phyloP scores from a whole-genome alignment of 257 asterid species.

The Solanum arcanum region DNA sequence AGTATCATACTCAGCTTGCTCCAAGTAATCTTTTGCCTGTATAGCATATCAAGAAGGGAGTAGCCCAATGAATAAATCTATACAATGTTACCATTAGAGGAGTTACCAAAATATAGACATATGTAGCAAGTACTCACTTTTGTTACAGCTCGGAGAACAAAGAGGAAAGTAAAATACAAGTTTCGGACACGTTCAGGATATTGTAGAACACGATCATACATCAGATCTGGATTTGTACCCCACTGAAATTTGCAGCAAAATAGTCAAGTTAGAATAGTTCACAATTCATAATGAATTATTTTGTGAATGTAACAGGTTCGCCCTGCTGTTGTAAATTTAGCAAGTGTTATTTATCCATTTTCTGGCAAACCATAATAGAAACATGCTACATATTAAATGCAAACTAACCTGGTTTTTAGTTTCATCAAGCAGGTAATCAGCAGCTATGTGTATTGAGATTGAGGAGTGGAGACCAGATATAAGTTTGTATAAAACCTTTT shows the following conservation, averaged over 20 bases:
- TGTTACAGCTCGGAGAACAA: constrained; percentile 91
- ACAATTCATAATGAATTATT: neutral
- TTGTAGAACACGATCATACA: constrained; percentile 75
- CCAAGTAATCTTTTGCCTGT: constrained; percentile 81
- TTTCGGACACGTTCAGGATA: constrained; percentile 87
- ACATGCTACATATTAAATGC: neutral
- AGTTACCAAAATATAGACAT: neutral
- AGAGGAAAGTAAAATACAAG: constrained; percentile 85
- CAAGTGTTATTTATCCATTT: neutral
- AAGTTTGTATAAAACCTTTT: constrained; percentile 69
- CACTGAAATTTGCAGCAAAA: constrained; percentile 47
- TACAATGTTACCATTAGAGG: neutral
- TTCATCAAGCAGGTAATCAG: constrained; percentile 87
- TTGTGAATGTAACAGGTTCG: neutral
- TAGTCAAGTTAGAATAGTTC: constrained; percentile 1
- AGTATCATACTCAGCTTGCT: constrained; percentile 81
- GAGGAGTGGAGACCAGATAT: constrained; percentile 95
- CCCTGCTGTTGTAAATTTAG: neutral
- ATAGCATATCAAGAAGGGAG: constrained; percentile 4
- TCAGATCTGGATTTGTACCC: constrained; percentile 73
- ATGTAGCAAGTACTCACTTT: constrained; percentile 40
- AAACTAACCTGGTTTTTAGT: constrained; percentile 48
- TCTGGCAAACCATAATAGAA: neutral
- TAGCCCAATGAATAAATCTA: neutral
- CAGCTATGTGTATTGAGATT: constrained; percentile 73